Evolutionary conservation across 1,139 yeast species (phyloP).

Genomic region (Saccharomyces hybrid): DNA sequence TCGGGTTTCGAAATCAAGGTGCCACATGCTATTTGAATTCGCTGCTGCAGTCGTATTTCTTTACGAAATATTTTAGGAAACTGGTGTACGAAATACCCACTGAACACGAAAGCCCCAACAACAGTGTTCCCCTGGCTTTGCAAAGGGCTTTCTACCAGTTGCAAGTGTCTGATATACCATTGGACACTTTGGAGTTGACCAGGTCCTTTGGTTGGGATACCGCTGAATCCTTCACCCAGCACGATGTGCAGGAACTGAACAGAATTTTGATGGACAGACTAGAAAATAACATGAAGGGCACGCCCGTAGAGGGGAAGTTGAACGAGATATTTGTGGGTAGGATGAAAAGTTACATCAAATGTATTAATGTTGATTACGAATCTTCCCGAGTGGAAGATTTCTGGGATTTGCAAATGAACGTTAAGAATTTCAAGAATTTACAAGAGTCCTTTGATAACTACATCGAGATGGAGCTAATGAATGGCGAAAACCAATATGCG

Average conservation of each 20-base stretch:
- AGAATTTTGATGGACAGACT: slow-evolving; percentile 91
- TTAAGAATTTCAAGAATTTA: slow-evolving; percentile 68
- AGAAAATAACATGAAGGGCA: slow-evolving; percentile 87
- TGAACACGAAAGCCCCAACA: slow-evolving; percentile 43
- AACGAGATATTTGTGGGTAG: slow-evolving; percentile 88
- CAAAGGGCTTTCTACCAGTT: slow-evolving; percentile 81
- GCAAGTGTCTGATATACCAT: slow-evolving; percentile 63
- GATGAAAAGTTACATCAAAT: slow-evolving; percentile 90
- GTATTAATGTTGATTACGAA: slow-evolving; percentile 92
- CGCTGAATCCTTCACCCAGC: slow-evolving; percentile 93
- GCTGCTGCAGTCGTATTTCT: slow-evolving; percentile 78
- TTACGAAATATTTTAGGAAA: slow-evolving; percentile 74
- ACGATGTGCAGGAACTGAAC: slow-evolving; percentile 93
- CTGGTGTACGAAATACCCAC: slow-evolving; percentile 89
- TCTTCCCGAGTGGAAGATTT: slow-evolving; percentile 88
- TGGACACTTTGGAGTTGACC: slow-evolving; percentile 81
- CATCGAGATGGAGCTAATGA: slow-evolving; percentile 78
- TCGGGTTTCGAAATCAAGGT: slow-evolving; percentile 92
- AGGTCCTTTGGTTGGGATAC: slow-evolving; percentile 96
- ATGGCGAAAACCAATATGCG: slow-evolving; percentile 92
- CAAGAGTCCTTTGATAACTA: slow-evolving; percentile 76
- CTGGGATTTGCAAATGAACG: slow-evolving; percentile 96
- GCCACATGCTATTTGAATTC: slow-evolving; percentile 96
- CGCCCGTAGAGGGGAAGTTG: slow-evolving; percentile 70
- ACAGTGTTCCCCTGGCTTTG: slow-evolving; percentile 70